Percentiles rank a stretch among this genome's conserved stretches.
phyloP scores from a whole-genome alignment of 345 rosid species.

The Citrus medica region DNA sequence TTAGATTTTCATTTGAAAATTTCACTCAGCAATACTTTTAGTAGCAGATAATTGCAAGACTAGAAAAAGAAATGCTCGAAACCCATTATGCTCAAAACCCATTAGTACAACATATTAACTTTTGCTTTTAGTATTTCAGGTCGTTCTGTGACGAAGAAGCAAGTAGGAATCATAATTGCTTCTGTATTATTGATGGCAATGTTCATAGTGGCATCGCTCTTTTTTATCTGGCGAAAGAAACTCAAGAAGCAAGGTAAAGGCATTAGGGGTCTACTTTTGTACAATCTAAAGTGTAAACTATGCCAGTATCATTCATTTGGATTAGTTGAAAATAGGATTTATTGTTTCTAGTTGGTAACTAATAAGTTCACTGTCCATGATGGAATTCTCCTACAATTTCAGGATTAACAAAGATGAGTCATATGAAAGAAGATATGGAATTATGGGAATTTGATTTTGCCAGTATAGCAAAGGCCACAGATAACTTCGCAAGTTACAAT shows the following conservation, averaged over 20 bases:
- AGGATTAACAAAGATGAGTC: conserved; percentile 15
- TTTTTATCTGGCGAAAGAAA: background rate
- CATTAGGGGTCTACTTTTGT: conserved; percentile 1
- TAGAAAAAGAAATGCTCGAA: background rate
- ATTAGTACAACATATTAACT: background rate
- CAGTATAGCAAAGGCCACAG: conserved; percentile 24
- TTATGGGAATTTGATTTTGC: conserved; percentile 31
- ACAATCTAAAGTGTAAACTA: background rate
- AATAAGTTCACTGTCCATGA: background rate
- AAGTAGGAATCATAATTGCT: background rate
- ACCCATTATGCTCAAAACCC: background rate
- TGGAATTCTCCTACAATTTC: conserved; percentile 17
- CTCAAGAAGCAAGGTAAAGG: conserved; percentile 2
- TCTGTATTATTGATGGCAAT: background rate
- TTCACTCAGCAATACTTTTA: background rate
- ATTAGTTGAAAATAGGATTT: background rate
- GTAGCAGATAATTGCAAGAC: background rate
- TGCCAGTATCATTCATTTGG: background rate
- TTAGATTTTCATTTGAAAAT: background rate
- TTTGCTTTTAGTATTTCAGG: background rate
- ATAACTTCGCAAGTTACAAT: conserved; percentile 32
- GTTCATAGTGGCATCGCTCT: background rate
- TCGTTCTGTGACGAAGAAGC: background rate
- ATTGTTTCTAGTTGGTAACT: background rate
- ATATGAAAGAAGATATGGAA: conserved; percentile 30